These are phyloP conservation scores for Hypericum perforatum DNA, from an alignment of 345 rosid genomes.

Conservation along the genomic window DNA sequence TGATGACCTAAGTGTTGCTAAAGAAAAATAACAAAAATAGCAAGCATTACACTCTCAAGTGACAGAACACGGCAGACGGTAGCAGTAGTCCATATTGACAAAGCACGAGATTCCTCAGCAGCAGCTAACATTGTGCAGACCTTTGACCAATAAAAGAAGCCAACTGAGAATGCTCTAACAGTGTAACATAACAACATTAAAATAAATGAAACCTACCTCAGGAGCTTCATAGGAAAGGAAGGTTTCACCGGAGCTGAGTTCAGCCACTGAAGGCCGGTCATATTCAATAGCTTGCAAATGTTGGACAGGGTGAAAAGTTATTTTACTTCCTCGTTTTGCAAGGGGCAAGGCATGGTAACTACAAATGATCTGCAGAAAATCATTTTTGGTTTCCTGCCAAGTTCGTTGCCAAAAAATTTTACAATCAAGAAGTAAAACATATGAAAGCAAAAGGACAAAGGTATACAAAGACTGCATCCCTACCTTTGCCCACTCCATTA, in stretches of 20 bases:
- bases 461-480: conserved; percentile 15
- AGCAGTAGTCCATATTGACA: conserved; percentile 95
- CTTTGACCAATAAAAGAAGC: conserved; percentile 29
- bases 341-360: conserved; percentile 65
- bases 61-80: conserved; percentile 88
- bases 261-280: conserved; percentile 50
- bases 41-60: conserved; percentile 67
- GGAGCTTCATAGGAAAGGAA: conserved; percentile 42
- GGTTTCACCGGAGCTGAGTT: conserved; percentile 42
- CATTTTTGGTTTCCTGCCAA: conserved; percentile 71
- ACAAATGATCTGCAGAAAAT: conserved; percentile 70
- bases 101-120: conserved; percentile 86
- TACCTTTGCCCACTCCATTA: conserved; percentile 95
- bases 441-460: conserved; percentile 10
- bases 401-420: conserved; percentile 3
- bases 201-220: conserved; percentile 39
- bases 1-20: neutral
- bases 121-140: conserved; percentile 59
- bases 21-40: too few relatives aligned
- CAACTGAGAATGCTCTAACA: conserved; percentile 14
- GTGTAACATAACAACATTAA: conserved; percentile 9
- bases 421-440: conserved; percentile 12
- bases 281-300: conserved; percentile 82
- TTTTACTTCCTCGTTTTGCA: conserved; percentile 56
- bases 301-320: conserved; percentile 76